A percentile compares a stretch with the other conserved stretches of the same genome.
Conservation (phyloP, 148 eudicot species). For the Polygonum maritimum region DNA sequence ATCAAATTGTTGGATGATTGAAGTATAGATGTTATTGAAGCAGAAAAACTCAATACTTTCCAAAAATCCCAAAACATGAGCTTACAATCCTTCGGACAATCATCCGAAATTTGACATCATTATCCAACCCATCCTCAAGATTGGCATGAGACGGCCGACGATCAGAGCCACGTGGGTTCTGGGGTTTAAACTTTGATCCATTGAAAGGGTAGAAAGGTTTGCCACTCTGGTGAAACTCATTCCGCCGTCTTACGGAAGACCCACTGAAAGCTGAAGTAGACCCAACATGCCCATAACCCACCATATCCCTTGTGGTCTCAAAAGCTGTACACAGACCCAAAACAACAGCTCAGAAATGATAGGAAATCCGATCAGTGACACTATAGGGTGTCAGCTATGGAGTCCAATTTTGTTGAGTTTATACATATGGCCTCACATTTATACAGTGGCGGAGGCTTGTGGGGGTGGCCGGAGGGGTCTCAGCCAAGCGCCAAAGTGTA, state of each 20-base stretch:
- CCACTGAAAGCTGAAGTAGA: constrained; percentile 6
- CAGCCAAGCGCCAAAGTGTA: too few species aligned
- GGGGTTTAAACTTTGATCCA: constrained; percentile 6
- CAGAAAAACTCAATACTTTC: not conserved
- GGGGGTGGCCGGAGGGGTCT: too few species aligned
- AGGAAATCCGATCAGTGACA: not conserved
- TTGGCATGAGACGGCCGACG: constrained; percentile 1
- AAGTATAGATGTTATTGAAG: not conserved
- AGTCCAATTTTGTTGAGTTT: not conserved
- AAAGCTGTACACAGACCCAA: not conserved
- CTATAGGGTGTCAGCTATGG: not conserved
- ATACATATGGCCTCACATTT: not conserved
- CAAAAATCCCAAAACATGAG: not conserved
- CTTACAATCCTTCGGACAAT: constrained; percentile 12
- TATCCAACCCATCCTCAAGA: constrained; percentile 7
- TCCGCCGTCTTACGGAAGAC: not conserved
- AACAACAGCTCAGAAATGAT: not conserved
- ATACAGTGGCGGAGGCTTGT: too few species aligned
- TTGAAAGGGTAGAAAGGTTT: constrained; percentile 6
- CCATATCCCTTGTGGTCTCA: not conserved
- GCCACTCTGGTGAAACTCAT: not conserved
- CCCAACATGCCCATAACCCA: not conserved
- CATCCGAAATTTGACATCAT: constrained; percentile 10
- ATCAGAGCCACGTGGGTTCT: not conserved
- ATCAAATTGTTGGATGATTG: not conserved